These are phyloP conservation scores for Lonicera japonica DNA, from an alignment of 129 eudicot species.

Conservation along the genomic window DNA sequence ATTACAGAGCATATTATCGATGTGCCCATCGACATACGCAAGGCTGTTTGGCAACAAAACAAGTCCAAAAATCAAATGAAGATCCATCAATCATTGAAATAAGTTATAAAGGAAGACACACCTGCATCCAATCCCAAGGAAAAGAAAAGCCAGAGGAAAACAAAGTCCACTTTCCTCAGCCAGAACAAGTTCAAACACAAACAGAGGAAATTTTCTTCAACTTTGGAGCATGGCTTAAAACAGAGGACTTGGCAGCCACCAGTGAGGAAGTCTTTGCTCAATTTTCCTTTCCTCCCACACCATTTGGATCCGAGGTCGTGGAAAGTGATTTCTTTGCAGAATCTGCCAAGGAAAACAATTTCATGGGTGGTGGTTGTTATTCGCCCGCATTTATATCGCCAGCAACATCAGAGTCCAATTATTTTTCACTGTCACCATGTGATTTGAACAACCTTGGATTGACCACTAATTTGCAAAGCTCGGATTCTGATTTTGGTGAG, in stretches of 20 bases:
- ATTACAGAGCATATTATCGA: slow-evolving; percentile 24
- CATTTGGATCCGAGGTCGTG: slow-evolving; percentile 32
- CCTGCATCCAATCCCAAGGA: slow-evolving; percentile 10
- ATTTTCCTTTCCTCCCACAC: slow-evolving; percentile 48
- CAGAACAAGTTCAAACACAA: slow-evolving; percentile 5
- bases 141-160: slow-evolving; percentile 8
- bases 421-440: slow-evolving; percentile 14
- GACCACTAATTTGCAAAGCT: slow-evolving; percentile 21
- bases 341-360: not conserved
- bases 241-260: slow-evolving; percentile 3
- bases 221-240: slow-evolving; percentile 15
- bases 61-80: slow-evolving; percentile 26
- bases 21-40: slow-evolving; percentile 21
- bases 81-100: slow-evolving; percentile 7
- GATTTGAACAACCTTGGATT: slow-evolving; percentile 6
- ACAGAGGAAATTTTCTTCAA: not conserved
- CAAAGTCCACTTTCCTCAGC: not conserved
- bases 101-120: slow-evolving; percentile 22
- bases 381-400: slow-evolving; percentile 28
- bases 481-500: slow-evolving; percentile 45
- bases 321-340: slow-evolving; percentile 27
- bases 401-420: slow-evolving; percentile 24
- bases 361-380: slow-evolving; percentile 16
- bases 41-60: slow-evolving; percentile 31
- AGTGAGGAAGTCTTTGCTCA: slow-evolving; percentile 32